Evolutionary conservation across 1,284 basidiomycete genomes (phyloP), one percentile per base, ranked within the genome.

Genomic region (Trichosporon ovoides): DNA sequence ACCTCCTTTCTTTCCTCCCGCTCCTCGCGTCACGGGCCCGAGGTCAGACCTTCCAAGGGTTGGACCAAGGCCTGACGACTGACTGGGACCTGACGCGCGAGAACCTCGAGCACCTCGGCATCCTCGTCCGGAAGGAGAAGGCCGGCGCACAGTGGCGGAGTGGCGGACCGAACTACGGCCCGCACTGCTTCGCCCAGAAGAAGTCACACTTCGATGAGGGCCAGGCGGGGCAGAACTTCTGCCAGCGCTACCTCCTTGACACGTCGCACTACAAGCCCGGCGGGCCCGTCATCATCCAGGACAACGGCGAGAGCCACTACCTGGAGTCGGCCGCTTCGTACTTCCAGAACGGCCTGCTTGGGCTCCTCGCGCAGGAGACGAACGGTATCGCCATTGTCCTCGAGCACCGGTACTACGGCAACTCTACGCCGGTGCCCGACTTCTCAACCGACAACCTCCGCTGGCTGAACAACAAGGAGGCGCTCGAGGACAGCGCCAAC

Each of bases 401-500:
- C 35, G 95, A 98, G 71, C 92, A 95, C 74, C 82, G 92, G 37
- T 70, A 65, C 66, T 71, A 66, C 69, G 93, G 93, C 38, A 77
- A 84, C 50, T 93, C 91, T 4, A 79, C 90, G 16, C 89, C 91
- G 0, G 87, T 68, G 3, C 20, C 58, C 2, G 61, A 65, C n/a
- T 82, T 94, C 57, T 85, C 87, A 3, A 92, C 90, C 3, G 89
- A 88, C 71, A 83, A 84, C 56, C 79, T 92, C 48, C 83, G 88
- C 82, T 84, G 87, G 83, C 80, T 98, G 54, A 89, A 86, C 71
- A 95, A 95, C 63, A 86, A 83, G 19, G 92, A 97, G 74, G 83
- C 92, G 1, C 83, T 90, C 1, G 87, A 90, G 13, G 95, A 98
- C 78, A 91, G 88, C 48, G 92, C 91, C n/a, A 64, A 88, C 72